Base-by-base conservation (phyloP, 2,329 filamentous ascomycete genomes). In the Xylaria sp. region DNA sequence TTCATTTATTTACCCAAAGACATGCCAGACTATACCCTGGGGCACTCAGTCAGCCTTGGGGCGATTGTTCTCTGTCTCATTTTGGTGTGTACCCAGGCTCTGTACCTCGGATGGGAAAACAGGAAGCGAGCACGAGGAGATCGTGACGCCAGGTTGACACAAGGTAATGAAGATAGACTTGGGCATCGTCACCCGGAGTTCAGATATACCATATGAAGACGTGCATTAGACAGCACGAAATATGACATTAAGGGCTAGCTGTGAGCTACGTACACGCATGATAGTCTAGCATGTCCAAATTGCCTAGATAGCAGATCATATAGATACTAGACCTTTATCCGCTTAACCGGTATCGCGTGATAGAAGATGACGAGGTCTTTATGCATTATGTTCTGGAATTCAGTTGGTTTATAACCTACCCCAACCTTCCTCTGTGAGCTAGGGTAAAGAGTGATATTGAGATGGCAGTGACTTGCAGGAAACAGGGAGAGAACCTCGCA, bases 1-100 rank as follows among this genome's bases (percentile, higher is more conserved):
- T 86, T 84, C 69, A 81, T 87, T 15, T 88, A 85, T 71, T 76
- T 83, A 56, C 74, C 76, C 12, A 77, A 79, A 48, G 76, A 83
- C 64, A 82, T 84, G 46, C 80, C 82, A 4, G 76, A 75, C 25
- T 78, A 73, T 62, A 65, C 71, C 20, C 61, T 69, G 20, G 83
- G 84, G 0, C 84, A 86, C 69, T 70, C 66, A 9, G 59, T 71
- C n/a, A 67, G 61, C 55, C 65, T 73, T 13, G 65, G 67, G 2
- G 69, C 71, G 13, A 18, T 72, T 1, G 23, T 67, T 36, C 41
- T 73, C 33, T 68, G 69, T 43, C 41, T 70, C 25, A 5, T 67
- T 20, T 25, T 72, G 28, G 59, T 70, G 1, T 69, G 52, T 41
- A 52, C 58, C 13, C 69, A 73, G 49, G 61, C 63, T n/a, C 18